These are phyloP conservation scores for Wickerhamiella cacticola DNA, from an alignment of 805 yeast genomes.

Conservation along the genomic window DNA sequence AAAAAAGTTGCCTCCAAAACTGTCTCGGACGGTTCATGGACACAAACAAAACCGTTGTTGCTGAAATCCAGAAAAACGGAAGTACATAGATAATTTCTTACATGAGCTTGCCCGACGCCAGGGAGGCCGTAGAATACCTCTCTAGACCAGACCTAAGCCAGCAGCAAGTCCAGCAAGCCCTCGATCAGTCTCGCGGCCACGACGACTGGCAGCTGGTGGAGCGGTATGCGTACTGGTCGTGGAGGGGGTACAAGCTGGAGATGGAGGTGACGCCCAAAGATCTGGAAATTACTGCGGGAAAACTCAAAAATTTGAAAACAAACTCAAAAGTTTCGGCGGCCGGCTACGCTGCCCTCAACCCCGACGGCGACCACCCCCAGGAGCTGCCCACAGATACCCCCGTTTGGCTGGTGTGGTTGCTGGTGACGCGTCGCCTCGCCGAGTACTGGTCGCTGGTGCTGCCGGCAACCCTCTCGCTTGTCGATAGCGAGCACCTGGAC, in stretches of 20 bases:
- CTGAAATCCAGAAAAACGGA: conserved; percentile 26
- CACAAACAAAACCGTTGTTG: conserved; percentile 74
- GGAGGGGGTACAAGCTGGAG: background rate
- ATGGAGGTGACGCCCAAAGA: background rate
- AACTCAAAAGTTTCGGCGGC: conserved; percentile 1
- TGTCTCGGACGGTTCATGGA: conserved; percentile 82
- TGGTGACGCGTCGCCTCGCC: conserved; percentile 10
- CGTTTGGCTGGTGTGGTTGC: conserved; percentile 17
- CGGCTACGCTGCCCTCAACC: conserved; percentile 5
- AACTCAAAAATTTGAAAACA: background rate
- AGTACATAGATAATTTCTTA: background rate
- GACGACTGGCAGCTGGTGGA: conserved; percentile 7
- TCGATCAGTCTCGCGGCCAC: conserved; percentile 1
- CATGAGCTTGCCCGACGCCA: background rate
- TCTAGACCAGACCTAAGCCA: background rate
- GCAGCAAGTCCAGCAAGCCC: background rate
- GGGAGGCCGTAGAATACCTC: background rate
- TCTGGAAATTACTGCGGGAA: background rate
- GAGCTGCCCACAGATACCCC: background rate
- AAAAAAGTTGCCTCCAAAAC: conserved; percentile 61
- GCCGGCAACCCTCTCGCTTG: conserved; percentile 25
- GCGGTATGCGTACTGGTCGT: conserved; percentile 4
- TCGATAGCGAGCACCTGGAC: conserved; percentile 24
- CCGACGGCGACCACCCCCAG: background rate
- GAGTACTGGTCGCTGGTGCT: conserved; percentile 26